These are phyloP conservation scores for Huntiella omanensis DNA, from an alignment of 2,329 filamentous ascomycete species.

Conservation along the genomic window DNA sequence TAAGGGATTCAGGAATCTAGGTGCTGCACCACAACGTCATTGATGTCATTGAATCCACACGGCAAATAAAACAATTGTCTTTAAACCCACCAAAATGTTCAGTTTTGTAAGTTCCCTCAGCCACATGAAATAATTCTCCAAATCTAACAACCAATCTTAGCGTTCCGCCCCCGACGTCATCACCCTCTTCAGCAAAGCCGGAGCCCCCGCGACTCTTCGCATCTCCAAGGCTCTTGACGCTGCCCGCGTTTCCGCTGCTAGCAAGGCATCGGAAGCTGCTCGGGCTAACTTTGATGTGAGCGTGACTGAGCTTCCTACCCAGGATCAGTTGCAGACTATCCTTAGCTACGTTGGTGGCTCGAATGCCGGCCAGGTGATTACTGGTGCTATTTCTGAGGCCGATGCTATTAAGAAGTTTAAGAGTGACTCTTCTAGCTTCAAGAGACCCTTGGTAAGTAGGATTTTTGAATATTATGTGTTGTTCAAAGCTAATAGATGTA, in stretches of 20 bases:
- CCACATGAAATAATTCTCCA: background rate
- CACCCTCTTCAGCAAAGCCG: constrained; percentile 86
- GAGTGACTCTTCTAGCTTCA: constrained; percentile 47
- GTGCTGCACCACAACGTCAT: background rate
- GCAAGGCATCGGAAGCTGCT: constrained; percentile 16
- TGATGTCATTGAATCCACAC: background rate
- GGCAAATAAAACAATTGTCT: background rate
- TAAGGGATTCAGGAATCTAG: too few relatives aligned
- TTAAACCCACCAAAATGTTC: constrained; percentile 22
- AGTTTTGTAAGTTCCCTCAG: constrained; percentile 23
- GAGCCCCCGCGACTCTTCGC: constrained; percentile 50
- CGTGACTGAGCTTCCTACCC: constrained; percentile 65
- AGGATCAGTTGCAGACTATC: constrained; percentile 67
- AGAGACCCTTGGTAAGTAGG: constrained; percentile 48
- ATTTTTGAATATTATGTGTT: background rate
- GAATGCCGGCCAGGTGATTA: constrained; percentile 43
- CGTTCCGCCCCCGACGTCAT: constrained; percentile 54
- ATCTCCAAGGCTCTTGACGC: constrained; percentile 56
- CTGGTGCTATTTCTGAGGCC: constrained; percentile 51
- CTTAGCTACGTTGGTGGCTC: constrained; percentile 57
- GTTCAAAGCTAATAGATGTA: constrained; percentile 14
- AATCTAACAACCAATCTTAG: constrained; percentile 12
- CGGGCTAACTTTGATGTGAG: constrained; percentile 69
- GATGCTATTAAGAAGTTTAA: constrained; percentile 70
- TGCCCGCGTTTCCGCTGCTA: constrained; percentile 37